Percentiles rank a stretch among this genome's conserved stretches.
phyloP scores from a whole-genome alignment of 768 basidiomycete genomes.

The Naganishia vaughanmartiniae region DNA sequence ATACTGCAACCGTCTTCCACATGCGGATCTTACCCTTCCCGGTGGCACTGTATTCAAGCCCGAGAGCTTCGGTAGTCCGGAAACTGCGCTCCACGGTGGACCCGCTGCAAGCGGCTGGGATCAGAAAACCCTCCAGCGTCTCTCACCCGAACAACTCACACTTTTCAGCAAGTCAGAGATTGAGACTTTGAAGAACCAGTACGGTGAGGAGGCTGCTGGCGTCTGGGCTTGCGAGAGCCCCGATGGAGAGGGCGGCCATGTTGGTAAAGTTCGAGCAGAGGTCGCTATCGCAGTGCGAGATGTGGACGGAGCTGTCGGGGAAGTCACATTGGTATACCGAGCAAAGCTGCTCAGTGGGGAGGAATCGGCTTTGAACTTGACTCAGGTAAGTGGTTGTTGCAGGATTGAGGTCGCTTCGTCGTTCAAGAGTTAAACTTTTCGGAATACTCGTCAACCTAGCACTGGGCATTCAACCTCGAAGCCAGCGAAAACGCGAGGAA shows the following conservation, averaged over 20 bases:
- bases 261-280: slow-evolving; percentile 26
- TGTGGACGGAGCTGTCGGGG: slow-evolving; percentile 21
- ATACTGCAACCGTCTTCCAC: slow-evolving; percentile 34
- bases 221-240: slow-evolving; percentile 30
- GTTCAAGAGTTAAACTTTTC: not conserved
- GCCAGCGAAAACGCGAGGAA: slow-evolving; percentile 22
- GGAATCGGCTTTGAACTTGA: slow-evolving; percentile 31
- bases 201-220: slow-evolving; percentile 24
- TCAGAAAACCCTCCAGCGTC: slow-evolving; percentile 23
- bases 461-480: slow-evolving; percentile 35
- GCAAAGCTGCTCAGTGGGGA: slow-evolving; percentile 31
- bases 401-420: not conserved
- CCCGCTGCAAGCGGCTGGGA: slow-evolving; percentile 29
- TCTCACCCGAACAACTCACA: slow-evolving; percentile 4
- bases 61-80: slow-evolving; percentile 5
- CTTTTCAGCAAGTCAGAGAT: slow-evolving; percentile 20
- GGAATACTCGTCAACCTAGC: not conserved
- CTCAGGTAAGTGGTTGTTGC: slow-evolving; percentile 23
- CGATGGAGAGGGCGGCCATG: slow-evolving; percentile 33
- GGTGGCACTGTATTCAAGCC: slow-evolving; percentile 24
- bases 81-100: slow-evolving; percentile 32
- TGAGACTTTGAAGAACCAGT: slow-evolving; percentile 10
- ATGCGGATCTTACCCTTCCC: slow-evolving; percentile 8
- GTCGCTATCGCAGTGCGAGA: slow-evolving; percentile 26
- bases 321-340: slow-evolving; percentile 28